Percentiles rank a stretch among this genome's conserved stretches.
phyloP scores from a whole-genome alignment of 306 rosid species.

The Malus fusca region DNA sequence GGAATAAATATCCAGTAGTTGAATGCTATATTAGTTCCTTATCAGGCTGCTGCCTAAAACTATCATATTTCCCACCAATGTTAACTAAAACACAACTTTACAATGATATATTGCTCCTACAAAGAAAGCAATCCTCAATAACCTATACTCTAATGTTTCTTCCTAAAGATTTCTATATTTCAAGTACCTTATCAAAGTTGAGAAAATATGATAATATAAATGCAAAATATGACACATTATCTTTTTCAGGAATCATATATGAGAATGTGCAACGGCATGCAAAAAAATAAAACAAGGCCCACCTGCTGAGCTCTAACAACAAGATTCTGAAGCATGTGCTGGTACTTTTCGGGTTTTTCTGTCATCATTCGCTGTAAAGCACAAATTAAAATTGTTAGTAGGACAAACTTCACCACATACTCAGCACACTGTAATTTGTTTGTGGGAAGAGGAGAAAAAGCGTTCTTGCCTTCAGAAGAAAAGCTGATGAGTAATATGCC shows the following conservation, averaged over 20 bases:
- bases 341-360: conserved; percentile 91
- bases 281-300: conserved; percentile 21
- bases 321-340: conserved; percentile 91
- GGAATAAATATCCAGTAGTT: not conserved
- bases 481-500: conserved; percentile 90
- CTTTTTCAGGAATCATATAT: not conserved
- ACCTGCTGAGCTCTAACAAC: conserved; percentile 99
- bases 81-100: not conserved
- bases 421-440: conserved; percentile 1
- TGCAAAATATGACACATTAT: not conserved
- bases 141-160: not conserved
- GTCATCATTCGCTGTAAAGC: conserved; percentile 91
- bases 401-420: conserved; percentile 2
- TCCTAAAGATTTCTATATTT: not conserved
- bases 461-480: conserved; percentile 87
- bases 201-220: not conserved
- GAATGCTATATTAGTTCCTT: not conserved
- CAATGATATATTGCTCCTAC: not conserved
- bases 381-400: conserved; percentile 14
- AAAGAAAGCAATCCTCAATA: not conserved
- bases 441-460: not conserved
- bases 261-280: conserved; percentile 8
- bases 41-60: not conserved
- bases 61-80: not conserved
- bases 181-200: not conserved